Evolutionary conservation across 1,284 basidiomycete species (phyloP).

Genomic region (Malassezia globosa): DNA sequence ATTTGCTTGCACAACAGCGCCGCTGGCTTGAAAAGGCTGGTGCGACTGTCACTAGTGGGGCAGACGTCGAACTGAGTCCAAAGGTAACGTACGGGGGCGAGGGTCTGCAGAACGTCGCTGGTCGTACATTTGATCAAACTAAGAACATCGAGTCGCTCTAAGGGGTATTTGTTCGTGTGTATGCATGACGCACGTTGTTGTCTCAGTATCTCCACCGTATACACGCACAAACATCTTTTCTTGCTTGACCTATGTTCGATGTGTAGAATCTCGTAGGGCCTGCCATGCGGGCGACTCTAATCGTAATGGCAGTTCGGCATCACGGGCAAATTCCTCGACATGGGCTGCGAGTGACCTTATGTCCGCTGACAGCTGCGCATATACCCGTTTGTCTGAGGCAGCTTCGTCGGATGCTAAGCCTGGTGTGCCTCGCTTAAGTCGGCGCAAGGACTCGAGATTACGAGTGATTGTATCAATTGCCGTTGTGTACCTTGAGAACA

Average conservation of each 20-base stretch:
- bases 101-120: slow-evolving; percentile 67
- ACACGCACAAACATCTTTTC: too few relatives aligned
- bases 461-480: slow-evolving; percentile 34
- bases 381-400: neutral
- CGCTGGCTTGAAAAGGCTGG: slow-evolving; percentile 73
- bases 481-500: slow-evolving; percentile 20
- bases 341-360: neutral
- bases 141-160: slow-evolving; percentile 19
- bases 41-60: slow-evolving; percentile 58
- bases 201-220: too few relatives aligned
- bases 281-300: neutral
- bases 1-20: slow-evolving; percentile 79
- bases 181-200: too few relatives aligned
- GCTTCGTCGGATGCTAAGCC: neutral
- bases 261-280: neutral
- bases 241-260: neutral
- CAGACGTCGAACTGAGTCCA: slow-evolving; percentile 84
- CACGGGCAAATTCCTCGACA: neutral
- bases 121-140: slow-evolving; percentile 57
- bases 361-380: slow-evolving; percentile 9
- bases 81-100: slow-evolving; percentile 81
- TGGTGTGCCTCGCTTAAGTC: slow-evolving; percentile 29
- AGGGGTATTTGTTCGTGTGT: too few relatives aligned
- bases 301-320: neutral
- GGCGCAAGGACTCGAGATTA: slow-evolving; percentile 35